Conservation (phyloP, 306 rosid genomes). For the Sphenostylis stenocarpa region DNA sequence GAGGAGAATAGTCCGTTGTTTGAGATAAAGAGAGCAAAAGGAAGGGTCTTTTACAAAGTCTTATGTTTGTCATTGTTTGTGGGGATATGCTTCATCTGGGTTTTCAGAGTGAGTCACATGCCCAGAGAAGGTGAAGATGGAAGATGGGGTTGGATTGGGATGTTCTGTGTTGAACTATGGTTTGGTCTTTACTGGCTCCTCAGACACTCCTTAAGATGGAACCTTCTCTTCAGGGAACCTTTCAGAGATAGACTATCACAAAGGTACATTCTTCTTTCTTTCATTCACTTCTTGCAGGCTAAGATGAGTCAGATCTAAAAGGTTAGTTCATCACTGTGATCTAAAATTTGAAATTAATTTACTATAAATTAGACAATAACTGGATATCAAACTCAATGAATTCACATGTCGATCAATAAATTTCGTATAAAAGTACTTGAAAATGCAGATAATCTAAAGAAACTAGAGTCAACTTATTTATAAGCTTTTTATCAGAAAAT, state of each 20-base stretch:
- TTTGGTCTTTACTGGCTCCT: conserved; percentile 71
- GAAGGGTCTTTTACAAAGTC: conserved; percentile 38
- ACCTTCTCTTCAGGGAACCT: conserved; percentile 46
- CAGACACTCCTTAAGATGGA: conserved; percentile 61
- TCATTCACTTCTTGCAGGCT: too few relatives aligned
- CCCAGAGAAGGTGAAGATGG: conserved; percentile 43
- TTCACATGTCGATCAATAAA: too few relatives aligned
- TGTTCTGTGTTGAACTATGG: conserved; percentile 65
- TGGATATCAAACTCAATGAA: too few relatives aligned
- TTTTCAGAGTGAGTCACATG: conserved; percentile 47
- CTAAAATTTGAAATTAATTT: too few relatives aligned
- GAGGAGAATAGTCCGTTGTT: conserved; percentile 40
- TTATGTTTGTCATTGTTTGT: conserved; percentile 44
- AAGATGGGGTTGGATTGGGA: conserved; percentile 56
- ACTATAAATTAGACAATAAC: too few relatives aligned
- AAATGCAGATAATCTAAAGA: too few relatives aligned
- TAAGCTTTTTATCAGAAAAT: too few relatives aligned
- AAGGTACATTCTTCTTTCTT: conserved; percentile 39
- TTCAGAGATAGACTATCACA: conserved; percentile 52
- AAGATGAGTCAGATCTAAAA: too few relatives aligned
- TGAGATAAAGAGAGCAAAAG: conserved; percentile 49
- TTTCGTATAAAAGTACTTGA: too few relatives aligned
- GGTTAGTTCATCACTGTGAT: too few relatives aligned
- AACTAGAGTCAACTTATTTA: too few relatives aligned
- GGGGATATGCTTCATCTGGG: conserved; percentile 59